Evolutionary conservation across 371 early-diverging fungal genomes (phyloP).

Genomic region (Zancudomyces culisetae): DNA sequence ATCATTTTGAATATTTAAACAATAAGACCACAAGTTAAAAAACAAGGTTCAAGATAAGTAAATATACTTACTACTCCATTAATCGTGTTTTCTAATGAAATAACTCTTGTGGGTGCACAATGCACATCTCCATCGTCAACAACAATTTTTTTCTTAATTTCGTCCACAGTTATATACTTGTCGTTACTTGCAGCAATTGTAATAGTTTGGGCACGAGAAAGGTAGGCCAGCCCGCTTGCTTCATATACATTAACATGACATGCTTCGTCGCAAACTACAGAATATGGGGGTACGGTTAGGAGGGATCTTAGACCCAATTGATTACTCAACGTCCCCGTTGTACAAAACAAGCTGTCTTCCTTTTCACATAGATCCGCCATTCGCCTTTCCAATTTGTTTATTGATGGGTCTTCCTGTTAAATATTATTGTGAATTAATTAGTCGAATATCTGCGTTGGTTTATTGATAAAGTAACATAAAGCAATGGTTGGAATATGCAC

Average conservation of each 20-base stretch:
- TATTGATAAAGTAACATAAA: no score
- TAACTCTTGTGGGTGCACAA: slow-evolving; percentile 58
- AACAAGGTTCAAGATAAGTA: no score
- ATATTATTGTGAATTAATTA: no score
- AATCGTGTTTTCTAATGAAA: slow-evolving; percentile 82
- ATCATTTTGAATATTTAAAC: no score
- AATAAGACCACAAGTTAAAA: no score
- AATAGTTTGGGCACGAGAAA: slow-evolving; percentile 52
- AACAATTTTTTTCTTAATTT: slow-evolving; percentile 30
- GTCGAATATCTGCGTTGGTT: no score
- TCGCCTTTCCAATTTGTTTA: slow-evolving; percentile 43
- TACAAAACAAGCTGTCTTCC: slow-evolving; percentile 64
- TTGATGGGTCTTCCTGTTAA: slow-evolving; percentile 53
- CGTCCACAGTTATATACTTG: slow-evolving; percentile 37
- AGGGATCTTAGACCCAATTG: slow-evolving; percentile 67
- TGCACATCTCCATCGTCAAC: slow-evolving; percentile 25
- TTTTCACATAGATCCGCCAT: slow-evolving; percentile 56
- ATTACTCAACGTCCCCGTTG: slow-evolving; percentile 77
- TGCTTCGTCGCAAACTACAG: slow-evolving; percentile 54
- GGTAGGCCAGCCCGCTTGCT: slow-evolving; percentile 63
- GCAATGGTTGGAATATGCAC: no score
- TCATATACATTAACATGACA: slow-evolving; percentile 70
- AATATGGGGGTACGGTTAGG: slow-evolving; percentile 55
- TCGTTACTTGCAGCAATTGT: slow-evolving; percentile 42
- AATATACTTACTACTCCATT: slow-evolving; percentile 39